Evolutionary conservation across 2,329 filamentous ascomycete species (phyloP).

Genomic region (Aspergillus intermedius): DNA sequence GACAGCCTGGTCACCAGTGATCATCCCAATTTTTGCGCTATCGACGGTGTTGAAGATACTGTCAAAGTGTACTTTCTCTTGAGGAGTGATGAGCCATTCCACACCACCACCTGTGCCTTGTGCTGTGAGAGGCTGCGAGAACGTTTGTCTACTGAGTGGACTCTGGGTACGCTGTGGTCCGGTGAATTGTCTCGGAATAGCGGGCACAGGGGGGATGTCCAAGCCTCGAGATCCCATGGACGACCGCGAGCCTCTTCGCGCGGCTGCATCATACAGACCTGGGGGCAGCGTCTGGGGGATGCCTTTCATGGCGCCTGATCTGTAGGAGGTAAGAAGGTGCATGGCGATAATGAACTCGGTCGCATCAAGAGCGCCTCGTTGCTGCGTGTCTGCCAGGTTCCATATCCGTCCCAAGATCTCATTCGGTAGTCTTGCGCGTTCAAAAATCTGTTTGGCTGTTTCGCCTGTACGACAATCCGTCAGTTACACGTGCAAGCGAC

Average conservation of each 20-base stretch:
- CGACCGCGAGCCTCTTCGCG: conserved; percentile 53
- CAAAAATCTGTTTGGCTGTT: conserved; percentile 87
- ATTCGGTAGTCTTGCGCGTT: conserved; percentile 83
- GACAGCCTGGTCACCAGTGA: conserved; percentile 91
- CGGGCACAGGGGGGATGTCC: conserved; percentile 52
- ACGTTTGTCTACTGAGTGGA: conserved; percentile 48
- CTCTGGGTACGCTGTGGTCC: conserved; percentile 54
- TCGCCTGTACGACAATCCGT: conserved; percentile 51
- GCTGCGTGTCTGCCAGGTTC: conserved; percentile 89
- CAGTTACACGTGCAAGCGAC: conserved; percentile 5
- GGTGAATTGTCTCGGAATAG: conserved; percentile 76
- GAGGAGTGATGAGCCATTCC: conserved; percentile 76
- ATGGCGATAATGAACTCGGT: conserved; percentile 98
- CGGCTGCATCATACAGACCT: conserved; percentile 83
- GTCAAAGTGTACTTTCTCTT: conserved; percentile 85
- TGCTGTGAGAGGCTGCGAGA: conserved; percentile 45
- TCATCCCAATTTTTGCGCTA: conserved; percentile 69
- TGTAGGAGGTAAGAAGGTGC: conserved; percentile 90
- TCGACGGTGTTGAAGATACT: conserved; percentile 78
- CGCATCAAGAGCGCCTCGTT: conserved; percentile 75
- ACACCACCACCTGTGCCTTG: conserved; percentile 47
- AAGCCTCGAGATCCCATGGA: conserved; percentile 47
- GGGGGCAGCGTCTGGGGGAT: conserved; percentile 76
- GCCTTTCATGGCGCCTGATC: conserved; percentile 70
- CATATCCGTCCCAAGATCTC: conserved; percentile 91